Base-by-base conservation (phyloP, 2,329 filamentous ascomycete species). In the Aspergillus latus region DNA sequence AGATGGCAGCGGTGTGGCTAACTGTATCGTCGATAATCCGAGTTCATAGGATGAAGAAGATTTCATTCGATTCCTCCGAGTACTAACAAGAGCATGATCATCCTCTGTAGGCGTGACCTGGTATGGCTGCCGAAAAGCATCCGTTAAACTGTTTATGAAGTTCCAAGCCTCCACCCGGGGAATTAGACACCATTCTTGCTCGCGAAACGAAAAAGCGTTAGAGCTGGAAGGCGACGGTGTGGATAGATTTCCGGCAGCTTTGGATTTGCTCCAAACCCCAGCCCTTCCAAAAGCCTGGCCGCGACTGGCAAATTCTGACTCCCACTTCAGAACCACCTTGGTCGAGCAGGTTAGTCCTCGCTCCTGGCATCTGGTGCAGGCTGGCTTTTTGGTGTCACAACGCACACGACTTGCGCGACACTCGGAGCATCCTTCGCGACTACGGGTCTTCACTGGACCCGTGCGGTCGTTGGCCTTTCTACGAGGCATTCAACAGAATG, bases 221-320 rank as follows among this genome's bases (percentile, higher is more conserved):
- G 59, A 60, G 32, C 60, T 59, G 26, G 54, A 32, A 47, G 65
- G 32, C 44, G 61, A 56, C 49, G 60, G 49, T 58, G 62, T 62
- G 32, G 57, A 61, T 32, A 56, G 30, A 16, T 60, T 59, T 10
- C 49, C 67, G 61, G 58, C 58, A 29, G 60, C 37, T 40, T 59
- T 60, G 40, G 58, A 52, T 58, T 74, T 74, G 54, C 64, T 74
- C 75, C 76, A 77, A 36, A 76, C 69, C 36, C 76, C 75, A 26
- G 73, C 65, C 50, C 75, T 67, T 4, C 76, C 76, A 63, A 78
- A 78, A 4, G 76, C 75, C 50, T 75, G 60, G 9, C 75, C 76
- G 7, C 72, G 72, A 50, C 67, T 73, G 50, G 61, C 62, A 58
- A 75, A 78, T 54, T 78, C 76, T 2, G 70, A 69, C 58, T 74